These are phyloP conservation scores for Xylaria curta DNA, from an alignment of 495 filamentous ascomycete genomes.

Conservation along the genomic window DNA sequence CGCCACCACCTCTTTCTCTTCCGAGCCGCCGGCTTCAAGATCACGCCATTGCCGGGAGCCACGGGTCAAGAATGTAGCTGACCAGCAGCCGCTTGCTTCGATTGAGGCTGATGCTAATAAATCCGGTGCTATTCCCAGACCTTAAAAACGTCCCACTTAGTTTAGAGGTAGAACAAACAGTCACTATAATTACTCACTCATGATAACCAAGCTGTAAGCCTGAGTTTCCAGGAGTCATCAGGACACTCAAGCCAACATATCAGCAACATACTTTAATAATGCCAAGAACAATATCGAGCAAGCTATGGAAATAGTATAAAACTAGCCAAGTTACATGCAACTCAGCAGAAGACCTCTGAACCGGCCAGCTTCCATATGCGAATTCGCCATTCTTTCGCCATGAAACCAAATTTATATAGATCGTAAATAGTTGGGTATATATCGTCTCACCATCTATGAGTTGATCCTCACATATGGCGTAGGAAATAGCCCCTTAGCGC, in stretches of 20 bases:
- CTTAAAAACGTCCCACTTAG: background rate
- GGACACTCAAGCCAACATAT: background rate
- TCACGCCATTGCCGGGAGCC: conserved; percentile 29
- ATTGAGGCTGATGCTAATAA: background rate
- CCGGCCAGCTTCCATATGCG: background rate
- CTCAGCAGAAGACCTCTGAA: background rate
- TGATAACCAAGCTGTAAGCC: background rate
- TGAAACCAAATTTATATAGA: background rate
- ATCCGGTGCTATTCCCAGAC: background rate
- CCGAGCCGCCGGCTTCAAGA: conserved; percentile 25
- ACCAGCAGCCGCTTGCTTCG: background rate
- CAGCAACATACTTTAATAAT: background rate
- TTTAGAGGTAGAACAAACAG: background rate
- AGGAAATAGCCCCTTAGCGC: conserved; percentile 76
- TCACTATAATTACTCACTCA: background rate
- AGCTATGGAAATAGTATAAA: background rate
- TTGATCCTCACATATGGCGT: conserved; percentile 66
- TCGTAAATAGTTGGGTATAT: background rate
- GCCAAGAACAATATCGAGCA: background rate
- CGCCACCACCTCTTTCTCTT: background rate
- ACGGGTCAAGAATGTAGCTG: background rate
- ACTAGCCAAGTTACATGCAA: background rate
- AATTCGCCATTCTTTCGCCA: background rate
- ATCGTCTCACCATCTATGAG: background rate
- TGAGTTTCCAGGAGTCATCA: background rate